Evolutionary conservation across 202 grass and related monocot species (phyloP).

Genomic region (Carex arenaria): DNA sequence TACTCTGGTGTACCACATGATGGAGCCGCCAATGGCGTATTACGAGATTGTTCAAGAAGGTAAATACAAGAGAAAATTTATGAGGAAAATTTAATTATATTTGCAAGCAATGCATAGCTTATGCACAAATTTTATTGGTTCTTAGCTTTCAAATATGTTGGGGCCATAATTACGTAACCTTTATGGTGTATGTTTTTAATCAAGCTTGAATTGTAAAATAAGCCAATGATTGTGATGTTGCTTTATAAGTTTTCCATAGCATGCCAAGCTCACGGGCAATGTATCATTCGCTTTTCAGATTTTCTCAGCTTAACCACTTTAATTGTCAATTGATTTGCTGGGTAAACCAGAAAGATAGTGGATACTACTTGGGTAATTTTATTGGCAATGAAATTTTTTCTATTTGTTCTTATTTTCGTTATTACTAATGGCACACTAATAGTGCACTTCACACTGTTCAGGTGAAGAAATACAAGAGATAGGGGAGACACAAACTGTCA

Average conservation of each 20-base stretch:
- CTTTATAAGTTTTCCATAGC: not conserved
- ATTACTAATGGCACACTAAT: not conserved
- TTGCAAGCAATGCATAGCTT: too few relatives aligned
- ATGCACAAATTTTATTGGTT: not conserved
- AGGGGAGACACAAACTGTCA: slow-evolving; percentile 26
- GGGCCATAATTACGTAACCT: not conserved
- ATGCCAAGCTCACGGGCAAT: not conserved
- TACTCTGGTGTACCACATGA: slow-evolving; percentile 87
- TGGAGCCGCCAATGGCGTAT: slow-evolving; percentile 82
- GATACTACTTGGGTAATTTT: not conserved
- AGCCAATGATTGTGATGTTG: not conserved
- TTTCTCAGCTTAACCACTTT: not conserved
- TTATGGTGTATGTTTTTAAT: not conserved
- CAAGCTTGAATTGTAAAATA: not conserved
- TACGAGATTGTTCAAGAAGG: slow-evolving; percentile 68
- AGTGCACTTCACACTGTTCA: not conserved
- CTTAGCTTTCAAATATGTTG: not conserved
- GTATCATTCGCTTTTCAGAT: not conserved
- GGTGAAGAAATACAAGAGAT: slow-evolving; percentile 33
- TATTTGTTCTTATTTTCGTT: not conserved
- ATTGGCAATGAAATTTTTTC: not conserved
- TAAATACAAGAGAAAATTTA: not conserved
- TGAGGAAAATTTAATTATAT: too few relatives aligned
- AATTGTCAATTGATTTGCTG: not conserved
- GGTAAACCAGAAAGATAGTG: not conserved